Evolutionary conservation across 805 yeast species (phyloP).

Genomic region (Spathaspora sp.): DNA sequence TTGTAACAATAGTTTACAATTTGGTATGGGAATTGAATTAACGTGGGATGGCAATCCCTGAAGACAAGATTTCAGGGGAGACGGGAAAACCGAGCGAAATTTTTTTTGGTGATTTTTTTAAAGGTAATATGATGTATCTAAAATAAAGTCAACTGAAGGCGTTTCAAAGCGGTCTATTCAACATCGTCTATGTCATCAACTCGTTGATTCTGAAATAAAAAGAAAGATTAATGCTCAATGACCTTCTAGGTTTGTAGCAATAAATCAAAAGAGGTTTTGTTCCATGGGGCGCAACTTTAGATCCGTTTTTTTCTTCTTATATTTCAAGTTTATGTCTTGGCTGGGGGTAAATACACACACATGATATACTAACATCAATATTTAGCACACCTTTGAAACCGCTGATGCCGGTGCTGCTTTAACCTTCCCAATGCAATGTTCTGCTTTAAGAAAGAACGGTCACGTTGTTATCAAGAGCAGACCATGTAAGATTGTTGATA

Average conservation of each 20-base stretch:
- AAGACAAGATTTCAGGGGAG: not conserved
- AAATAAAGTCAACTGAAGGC: no score
- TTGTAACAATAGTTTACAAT: not conserved
- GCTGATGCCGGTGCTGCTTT: constrained; percentile 98
- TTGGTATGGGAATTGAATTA: not conserved
- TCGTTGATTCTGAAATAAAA: no score
- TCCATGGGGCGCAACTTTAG: not conserved
- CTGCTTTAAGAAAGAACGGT: constrained; percentile 99
- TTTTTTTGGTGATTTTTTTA: not conserved
- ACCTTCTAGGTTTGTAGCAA: no score
- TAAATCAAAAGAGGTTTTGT: not conserved
- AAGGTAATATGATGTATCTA: not conserved
- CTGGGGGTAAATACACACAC: constrained; percentile 18
- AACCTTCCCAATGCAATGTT: constrained; percentile 99
- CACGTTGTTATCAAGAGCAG: constrained; percentile 98
- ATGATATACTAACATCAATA: not conserved
- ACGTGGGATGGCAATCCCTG: not conserved
- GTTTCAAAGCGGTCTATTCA: no score
- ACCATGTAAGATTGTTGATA: constrained; percentile 99
- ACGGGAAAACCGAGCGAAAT: not conserved
- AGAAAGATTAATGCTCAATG: no score
- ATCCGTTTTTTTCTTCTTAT: not conserved
- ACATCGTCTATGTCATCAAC: no score
- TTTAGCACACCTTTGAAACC: constrained; percentile 89
- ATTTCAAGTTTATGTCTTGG: not conserved